Base-by-base conservation (phyloP, 2,329 filamentous ascomycete species). In the Cercospora canescens region DNA sequence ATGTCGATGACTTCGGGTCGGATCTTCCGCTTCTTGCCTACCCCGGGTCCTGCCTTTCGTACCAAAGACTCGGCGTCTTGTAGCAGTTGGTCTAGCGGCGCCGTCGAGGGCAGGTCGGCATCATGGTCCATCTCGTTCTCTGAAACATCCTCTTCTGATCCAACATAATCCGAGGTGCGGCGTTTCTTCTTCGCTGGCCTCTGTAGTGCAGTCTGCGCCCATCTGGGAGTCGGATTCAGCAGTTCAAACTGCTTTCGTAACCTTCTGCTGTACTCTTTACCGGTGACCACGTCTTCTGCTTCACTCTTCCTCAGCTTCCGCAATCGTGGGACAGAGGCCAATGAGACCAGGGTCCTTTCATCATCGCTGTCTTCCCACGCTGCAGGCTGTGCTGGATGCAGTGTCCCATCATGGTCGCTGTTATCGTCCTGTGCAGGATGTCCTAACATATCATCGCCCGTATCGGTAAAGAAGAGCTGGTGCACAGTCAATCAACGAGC, bases 291-390 rank as follows among this genome's bases (percentile, higher is more conserved):
- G 77, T 99, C 95, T 74, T 99, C 95, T 1, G 86, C 87, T 75
- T 94, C 93, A 2, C 88, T 89, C 59, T 89, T 83, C 67, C 95
- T 87, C 68, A 99, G 83, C 79, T 98, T 98, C 71, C 94, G 88
- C 76, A 97, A 79, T 70, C 91, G 87, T 56, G 88, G 87, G 52
- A 90, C 88, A 28, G 88, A 86, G 3, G 92, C 91, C 41, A 99
- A 85, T 14, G 94, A 98, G 57, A 99, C 86, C 6, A 88, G 87
- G 68, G 97, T 82, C 62, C 92, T 87, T 76, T 98, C 95, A 76
- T 99, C 95, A 74, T 99, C 95, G 78, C 94, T 98, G 77, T 99
- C 95, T 72, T 94, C 89, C 95, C 95, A 99, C 1, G 88, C 91
- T 2, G 89, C 85, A 21, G 83, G 82, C 48, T 85, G 81, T 70